Evolutionary conservation across 768 basidiomycete genomes (phyloP).

Genomic region (Trametes coccinea): DNA sequence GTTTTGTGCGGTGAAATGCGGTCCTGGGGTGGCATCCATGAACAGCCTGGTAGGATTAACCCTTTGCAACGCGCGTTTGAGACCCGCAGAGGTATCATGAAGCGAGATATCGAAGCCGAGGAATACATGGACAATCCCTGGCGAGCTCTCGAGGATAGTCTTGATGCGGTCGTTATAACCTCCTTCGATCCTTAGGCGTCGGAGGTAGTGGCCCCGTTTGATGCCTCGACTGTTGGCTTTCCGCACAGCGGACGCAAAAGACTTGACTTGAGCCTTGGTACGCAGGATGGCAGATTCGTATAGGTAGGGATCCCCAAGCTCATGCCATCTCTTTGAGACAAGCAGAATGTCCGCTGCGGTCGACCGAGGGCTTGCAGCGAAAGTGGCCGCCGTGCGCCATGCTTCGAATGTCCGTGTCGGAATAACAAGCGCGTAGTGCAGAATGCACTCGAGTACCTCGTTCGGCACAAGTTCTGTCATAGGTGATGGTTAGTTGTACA

Average conservation of each 20-base stretch:
- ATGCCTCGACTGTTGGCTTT: neutral
- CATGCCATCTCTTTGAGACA: slow-evolving; percentile 3
- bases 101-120: slow-evolving; percentile 1
- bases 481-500: neutral
- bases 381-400: neutral
- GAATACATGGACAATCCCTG: neutral
- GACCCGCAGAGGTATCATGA: neutral
- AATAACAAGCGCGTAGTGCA: neutral
- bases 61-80: neutral
- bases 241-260: neutral
- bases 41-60: slow-evolving; percentile 1
- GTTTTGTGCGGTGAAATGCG: neutral
- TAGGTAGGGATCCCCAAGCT: neutral
- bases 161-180: neutral
- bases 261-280: neutral
- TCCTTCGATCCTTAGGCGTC: slow-evolving; percentile 6
- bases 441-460: slow-evolving; percentile 1
- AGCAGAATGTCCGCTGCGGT: neutral
- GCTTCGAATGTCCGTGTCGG: slow-evolving; percentile 1
- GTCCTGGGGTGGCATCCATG: neutral
- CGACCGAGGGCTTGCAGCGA: slow-evolving; percentile 1
- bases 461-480: neutral
- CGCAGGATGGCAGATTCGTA: slow-evolving; percentile 11
- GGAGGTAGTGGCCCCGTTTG: neutral
- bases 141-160: neutral